Conservation (phyloP, 208 protist genomes). For the Porcisia deanei region DNA sequence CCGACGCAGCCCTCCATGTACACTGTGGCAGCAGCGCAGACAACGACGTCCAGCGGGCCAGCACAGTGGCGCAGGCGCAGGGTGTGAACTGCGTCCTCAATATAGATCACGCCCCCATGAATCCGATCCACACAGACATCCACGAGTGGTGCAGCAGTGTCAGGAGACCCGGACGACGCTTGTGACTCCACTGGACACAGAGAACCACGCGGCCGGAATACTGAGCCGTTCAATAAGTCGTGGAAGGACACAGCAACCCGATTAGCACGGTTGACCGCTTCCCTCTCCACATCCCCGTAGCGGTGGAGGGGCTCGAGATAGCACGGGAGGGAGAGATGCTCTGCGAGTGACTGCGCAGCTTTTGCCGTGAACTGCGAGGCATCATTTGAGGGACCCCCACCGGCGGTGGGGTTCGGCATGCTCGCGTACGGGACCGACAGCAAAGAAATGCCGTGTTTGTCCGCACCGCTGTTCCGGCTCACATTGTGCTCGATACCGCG, state of each 20-base stretch:
- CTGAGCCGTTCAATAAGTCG: conserved; percentile 27
- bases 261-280: neutral
- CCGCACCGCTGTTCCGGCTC: neutral
- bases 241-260: conserved; percentile 21
- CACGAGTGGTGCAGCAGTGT: neutral
- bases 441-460: conserved; percentile 14
- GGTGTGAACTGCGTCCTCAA: conserved; percentile 55
- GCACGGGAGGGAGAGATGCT: conserved; percentile 22
- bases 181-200: conserved; percentile 16
- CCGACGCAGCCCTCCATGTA: conserved; percentile 65
- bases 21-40: conserved; percentile 53
- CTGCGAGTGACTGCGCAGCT: conserved; percentile 20
- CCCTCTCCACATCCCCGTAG: conserved; percentile 8
- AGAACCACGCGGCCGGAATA: conserved; percentile 22
- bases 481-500: neutral
- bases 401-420: neutral
- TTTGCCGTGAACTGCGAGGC: conserved; percentile 17
- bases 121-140: conserved; percentile 68
- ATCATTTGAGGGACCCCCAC: neutral
- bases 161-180: neutral
- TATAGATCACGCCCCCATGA: conserved; percentile 50
- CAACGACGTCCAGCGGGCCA: conserved; percentile 73
- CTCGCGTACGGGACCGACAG: conserved; percentile 14
- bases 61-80: conserved; percentile 61
- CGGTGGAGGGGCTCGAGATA: conserved; percentile 32